These are phyloP conservation scores for Albifimbria verrucaria DNA, from an alignment of 2,329 filamentous ascomycete species.

Conservation along the genomic window DNA sequence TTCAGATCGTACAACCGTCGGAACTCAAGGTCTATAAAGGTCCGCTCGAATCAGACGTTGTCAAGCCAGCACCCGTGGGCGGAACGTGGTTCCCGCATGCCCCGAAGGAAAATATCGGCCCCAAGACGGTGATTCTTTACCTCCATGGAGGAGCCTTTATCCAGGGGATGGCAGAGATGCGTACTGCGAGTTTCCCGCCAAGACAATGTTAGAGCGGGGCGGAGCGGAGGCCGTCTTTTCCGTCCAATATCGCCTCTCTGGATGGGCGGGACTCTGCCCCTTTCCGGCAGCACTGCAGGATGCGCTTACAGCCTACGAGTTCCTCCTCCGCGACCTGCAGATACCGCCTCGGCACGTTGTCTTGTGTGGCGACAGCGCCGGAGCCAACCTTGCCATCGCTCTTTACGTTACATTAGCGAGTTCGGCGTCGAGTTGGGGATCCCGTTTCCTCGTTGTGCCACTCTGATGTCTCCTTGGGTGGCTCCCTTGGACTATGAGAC, in stretches of 20 bases:
- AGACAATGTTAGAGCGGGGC: conserved; percentile 12
- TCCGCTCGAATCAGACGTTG: conserved; percentile 1
- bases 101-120: not conserved
- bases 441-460: not conserved
- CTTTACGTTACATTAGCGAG: conserved; percentile 24
- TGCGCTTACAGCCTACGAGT: conserved; percentile 24
- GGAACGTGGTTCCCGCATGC: conserved; percentile 14
- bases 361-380: conserved; percentile 28
- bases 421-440: conserved; percentile 3
- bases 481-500: not conserved
- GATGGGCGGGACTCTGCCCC: conserved; percentile 4
- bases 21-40: conserved; percentile 8
- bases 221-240: conserved; percentile 19
- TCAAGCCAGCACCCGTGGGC: conserved; percentile 12
- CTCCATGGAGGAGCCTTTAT: conserved; percentile 29
- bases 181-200: conserved; percentile 19
- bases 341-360: conserved; percentile 21
- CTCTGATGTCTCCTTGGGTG: not conserved
- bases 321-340: conserved; percentile 16
- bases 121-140: conserved; percentile 15
- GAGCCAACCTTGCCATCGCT: conserved; percentile 24
- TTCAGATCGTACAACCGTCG: conserved; percentile 12
- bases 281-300: conserved; percentile 29
- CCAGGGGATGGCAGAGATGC: conserved; percentile 24
- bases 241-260: conserved; percentile 26